Evolutionary conservation across 768 basidiomycete species (phyloP).

Genomic region (Mycena venus): DNA sequence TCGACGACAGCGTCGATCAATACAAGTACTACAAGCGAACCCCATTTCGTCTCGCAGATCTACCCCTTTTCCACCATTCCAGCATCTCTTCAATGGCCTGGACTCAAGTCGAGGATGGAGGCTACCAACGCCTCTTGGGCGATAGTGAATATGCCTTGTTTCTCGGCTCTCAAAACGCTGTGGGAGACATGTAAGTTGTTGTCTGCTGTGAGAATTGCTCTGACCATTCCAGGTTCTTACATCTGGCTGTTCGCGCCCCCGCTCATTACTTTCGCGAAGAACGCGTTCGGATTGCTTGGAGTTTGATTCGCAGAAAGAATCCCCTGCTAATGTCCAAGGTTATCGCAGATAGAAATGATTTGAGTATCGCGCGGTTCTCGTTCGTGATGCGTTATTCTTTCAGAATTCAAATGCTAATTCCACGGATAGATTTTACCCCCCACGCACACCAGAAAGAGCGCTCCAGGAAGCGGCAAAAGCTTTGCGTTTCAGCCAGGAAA

Average conservation of each 20-base stretch:
- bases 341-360: conserved; percentile 46
- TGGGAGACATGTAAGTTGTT: conserved; percentile 50
- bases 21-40: too few species aligned
- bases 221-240: conserved; percentile 14
- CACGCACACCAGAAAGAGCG: conserved; percentile 51
- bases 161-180: conserved; percentile 44
- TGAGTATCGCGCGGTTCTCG: conserved; percentile 64
- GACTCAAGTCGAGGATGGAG: conserved; percentile 10
- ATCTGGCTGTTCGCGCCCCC: conserved; percentile 39
- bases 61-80: not conserved
- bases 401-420: not conserved
- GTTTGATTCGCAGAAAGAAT: conserved; percentile 67
- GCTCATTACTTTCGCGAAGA: conserved; percentile 31
- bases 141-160: conserved; percentile 49
- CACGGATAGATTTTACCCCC: conserved; percentile 55
- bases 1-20: not conserved
- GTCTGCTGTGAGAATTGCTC: too few species aligned
- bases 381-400: conserved; percentile 44
- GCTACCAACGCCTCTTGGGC: conserved; percentile 42
- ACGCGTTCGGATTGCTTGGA: conserved; percentile 68
- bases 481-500: conserved; percentile 52
- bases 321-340: conserved; percentile 66
- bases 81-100: conserved; percentile 26
- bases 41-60: too few species aligned
- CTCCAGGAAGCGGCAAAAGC: conserved; percentile 56